Conservation (phyloP, 2,329 filamentous ascomycete genomes). For the Lojkania enalia region DNA sequence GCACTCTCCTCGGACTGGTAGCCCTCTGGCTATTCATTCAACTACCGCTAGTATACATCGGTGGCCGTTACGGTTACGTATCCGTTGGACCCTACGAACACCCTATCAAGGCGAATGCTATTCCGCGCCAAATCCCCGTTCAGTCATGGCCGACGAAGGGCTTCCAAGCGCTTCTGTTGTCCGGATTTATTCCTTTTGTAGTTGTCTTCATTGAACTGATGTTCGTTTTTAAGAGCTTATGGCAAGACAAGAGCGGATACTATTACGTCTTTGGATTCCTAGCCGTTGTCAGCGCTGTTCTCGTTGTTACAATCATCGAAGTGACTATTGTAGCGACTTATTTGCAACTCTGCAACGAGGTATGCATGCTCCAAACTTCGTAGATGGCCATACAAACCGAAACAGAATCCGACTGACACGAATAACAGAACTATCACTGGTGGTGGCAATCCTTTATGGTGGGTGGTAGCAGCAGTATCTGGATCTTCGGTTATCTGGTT, state of each 20-base stretch:
- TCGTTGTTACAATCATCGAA: conserved; percentile 77
- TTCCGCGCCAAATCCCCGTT: conserved; percentile 72
- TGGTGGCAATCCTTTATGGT: conserved; percentile 89
- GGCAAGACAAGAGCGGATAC: conserved; percentile 89
- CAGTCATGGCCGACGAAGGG: conserved; percentile 76
- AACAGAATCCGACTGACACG: conserved; percentile 18
- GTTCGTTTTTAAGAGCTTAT: conserved; percentile 84
- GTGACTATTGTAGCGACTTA: conserved; percentile 84
- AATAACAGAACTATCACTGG: conserved; percentile 74
- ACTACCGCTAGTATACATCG: conserved; percentile 79
- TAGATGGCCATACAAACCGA: conserved; percentile 1
- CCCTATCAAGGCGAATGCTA: conserved; percentile 73
- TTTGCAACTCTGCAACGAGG: conserved; percentile 77
- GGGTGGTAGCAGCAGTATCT: conserved; percentile 74
- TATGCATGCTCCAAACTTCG: conserved; percentile 35
- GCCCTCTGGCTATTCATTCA: conserved; percentile 84
- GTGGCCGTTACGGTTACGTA: conserved; percentile 76
- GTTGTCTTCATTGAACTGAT: conserved; percentile 87
- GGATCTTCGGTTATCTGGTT: conserved; percentile 80
- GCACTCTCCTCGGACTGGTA: conserved; percentile 72
- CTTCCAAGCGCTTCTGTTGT: conserved; percentile 66
- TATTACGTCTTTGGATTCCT: conserved; percentile 92
- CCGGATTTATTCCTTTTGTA: conserved; percentile 79
- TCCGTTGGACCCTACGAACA: conserved; percentile 73
- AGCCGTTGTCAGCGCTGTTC: conserved; percentile 70